These are phyloP conservation scores for Globisporangium lucens DNA, from an alignment of 352 stramenopile species.

Conservation along the genomic window DNA sequence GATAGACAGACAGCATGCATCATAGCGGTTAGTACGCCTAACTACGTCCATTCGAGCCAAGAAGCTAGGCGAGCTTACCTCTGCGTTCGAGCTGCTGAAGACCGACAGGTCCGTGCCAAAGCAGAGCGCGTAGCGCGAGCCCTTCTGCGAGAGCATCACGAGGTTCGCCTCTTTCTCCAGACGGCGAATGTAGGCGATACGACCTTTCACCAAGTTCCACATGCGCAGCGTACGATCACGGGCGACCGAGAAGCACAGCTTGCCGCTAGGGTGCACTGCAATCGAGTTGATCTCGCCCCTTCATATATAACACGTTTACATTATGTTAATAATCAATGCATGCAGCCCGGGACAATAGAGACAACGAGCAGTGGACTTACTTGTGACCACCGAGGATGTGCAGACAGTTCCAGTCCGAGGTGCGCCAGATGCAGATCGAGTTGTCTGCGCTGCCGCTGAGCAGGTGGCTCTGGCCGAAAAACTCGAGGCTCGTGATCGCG, in stretches of 20 bases:
- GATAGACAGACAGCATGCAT: not conserved
- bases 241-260: slow-evolving; percentile 83
- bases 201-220: slow-evolving; percentile 90
- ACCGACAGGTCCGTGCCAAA: slow-evolving; percentile 75
- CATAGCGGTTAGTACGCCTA: not conserved
- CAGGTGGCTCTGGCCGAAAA: slow-evolving; percentile 84
- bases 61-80: slow-evolving; percentile 24
- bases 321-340: not conserved
- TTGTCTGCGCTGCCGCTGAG: slow-evolving; percentile 87
- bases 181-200: slow-evolving; percentile 84
- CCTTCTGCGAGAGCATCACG: slow-evolving; percentile 75
- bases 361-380: slow-evolving; percentile 22
- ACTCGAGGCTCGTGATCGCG: slow-evolving; percentile 84
- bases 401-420: slow-evolving; percentile 87
- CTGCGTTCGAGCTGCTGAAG: slow-evolving; percentile 72
- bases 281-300: slow-evolving; percentile 83
- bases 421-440: slow-evolving; percentile 89
- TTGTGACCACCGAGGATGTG: slow-evolving; percentile 89
- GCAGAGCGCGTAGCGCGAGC: slow-evolving; percentile 63
- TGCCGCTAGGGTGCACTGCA: slow-evolving; percentile 85
- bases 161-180: slow-evolving; percentile 78
- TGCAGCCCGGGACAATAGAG: not conserved
- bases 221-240: slow-evolving; percentile 84
- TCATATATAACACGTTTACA: too few relatives aligned
- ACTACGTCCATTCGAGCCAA: not conserved